Conservation (phyloP, 1,139 yeast species). For the Nadsonia starkeyi-henricii region DNA sequence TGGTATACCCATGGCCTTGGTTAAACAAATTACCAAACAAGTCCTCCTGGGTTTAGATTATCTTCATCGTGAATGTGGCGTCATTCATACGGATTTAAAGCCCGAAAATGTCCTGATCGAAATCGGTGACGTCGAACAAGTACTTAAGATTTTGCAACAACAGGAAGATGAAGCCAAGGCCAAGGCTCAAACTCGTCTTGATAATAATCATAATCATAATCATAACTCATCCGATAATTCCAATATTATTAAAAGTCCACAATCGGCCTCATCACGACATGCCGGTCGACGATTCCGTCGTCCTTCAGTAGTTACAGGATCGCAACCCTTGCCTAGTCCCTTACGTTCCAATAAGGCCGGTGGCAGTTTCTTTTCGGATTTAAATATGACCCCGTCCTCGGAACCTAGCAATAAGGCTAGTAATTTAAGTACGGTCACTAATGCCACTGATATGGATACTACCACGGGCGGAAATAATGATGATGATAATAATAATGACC, state of each 20-base stretch:
- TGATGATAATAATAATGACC: too few species aligned
- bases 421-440: too few species aligned
- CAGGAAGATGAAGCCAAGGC: constrained; percentile 23
- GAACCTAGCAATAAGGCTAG: too few species aligned
- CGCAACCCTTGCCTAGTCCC: constrained; percentile 77
- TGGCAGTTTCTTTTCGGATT: constrained; percentile 14
- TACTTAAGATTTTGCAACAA: constrained; percentile 44
- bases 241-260: not conserved
- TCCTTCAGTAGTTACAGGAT: constrained; percentile 68
- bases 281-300: constrained; percentile 40
- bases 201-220: not conserved
- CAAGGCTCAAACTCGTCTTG: not conserved
- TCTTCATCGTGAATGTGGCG: constrained; percentile 75
- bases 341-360: constrained; percentile 21
- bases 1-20: constrained; percentile 62
- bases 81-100: constrained; percentile 79
- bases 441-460: too few species aligned
- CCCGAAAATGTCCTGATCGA: constrained; percentile 82
- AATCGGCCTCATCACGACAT: constrained; percentile 1
- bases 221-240: constrained; percentile 1
- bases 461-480: too few species aligned
- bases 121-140: constrained; percentile 61
- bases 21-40: constrained; percentile 71
- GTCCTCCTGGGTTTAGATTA: constrained; percentile 64
- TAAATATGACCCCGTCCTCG: constrained; percentile 9